Percentiles rank a stretch among this genome's conserved stretches.
Evolutionary conservation across 345 rosid species (phyloP).

Genomic region (Heritiera littoralis): DNA sequence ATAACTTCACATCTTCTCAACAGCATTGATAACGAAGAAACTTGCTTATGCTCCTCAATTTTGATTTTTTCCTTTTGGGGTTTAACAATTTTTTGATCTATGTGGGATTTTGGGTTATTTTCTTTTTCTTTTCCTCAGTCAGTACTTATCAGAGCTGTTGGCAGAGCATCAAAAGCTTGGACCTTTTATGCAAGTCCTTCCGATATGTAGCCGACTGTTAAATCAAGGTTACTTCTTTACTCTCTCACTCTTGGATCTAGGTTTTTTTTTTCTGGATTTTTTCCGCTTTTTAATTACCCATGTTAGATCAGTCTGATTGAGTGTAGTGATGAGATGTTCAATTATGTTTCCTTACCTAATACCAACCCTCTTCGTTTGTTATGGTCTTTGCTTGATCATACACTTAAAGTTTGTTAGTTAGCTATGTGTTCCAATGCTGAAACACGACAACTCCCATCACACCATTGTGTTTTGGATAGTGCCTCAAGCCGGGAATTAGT

Average conservation of each 20-base stretch:
- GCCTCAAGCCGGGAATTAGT: neutral
- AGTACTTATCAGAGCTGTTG: slow-evolving; percentile 80
- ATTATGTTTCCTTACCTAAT: neutral
- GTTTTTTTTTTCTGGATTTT: slow-evolving; percentile 41
- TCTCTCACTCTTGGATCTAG: slow-evolving; percentile 58
- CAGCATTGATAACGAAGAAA: neutral
- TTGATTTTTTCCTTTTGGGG: neutral
- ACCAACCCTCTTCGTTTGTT: neutral
- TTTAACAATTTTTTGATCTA: slow-evolving; percentile 41
- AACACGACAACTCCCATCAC: neutral
- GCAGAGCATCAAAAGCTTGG: slow-evolving; percentile 98
- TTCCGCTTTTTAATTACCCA: neutral
- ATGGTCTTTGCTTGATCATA: slow-evolving; percentile 22
- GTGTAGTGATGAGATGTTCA: slow-evolving; percentile 12
- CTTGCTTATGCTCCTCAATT: slow-evolving; percentile 1
- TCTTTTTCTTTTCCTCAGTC: slow-evolving; percentile 46
- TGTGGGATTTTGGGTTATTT: slow-evolving; percentile 20
- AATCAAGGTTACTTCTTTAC: slow-evolving; percentile 69
- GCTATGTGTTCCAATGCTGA: neutral
- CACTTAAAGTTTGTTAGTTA: neutral
- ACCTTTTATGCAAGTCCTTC: slow-evolving; percentile 93
- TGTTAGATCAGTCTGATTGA: slow-evolving; percentile 31
- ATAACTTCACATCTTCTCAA: neutral
- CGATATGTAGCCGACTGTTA: slow-evolving; percentile 85
- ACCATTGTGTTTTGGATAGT: slow-evolving; percentile 15